These are phyloP conservation scores for Termitomyces sp. DNA, from an alignment of 768 basidiomycete species.

Conservation along the genomic window DNA sequence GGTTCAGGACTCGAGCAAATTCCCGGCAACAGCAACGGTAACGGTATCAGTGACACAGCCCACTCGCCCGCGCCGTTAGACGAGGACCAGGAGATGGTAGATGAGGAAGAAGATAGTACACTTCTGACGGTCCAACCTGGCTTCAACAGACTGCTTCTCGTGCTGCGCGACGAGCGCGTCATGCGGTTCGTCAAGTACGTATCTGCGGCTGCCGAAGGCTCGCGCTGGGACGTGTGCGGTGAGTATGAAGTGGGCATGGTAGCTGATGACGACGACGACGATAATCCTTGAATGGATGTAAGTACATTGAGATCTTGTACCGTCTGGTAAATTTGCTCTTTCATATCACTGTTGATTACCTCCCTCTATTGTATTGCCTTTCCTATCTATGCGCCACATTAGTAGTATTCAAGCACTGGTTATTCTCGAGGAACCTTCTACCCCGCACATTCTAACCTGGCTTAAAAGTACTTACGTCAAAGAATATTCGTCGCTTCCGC, in stretches of 20 bases:
- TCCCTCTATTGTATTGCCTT: neutral
- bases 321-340: neutral
- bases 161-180: conserved; percentile 88
- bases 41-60: neutral
- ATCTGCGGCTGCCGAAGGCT: conserved; percentile 82
- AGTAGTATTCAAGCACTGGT: neutral
- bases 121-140: conserved; percentile 83
- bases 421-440: neutral
- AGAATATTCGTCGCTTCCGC: neutral
- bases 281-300: neutral
- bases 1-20: conserved; percentile 5
- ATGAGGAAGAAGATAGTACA: conserved; percentile 69
- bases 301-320: neutral
- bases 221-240: conserved; percentile 88
- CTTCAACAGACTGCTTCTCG: conserved; percentile 85
- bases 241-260: conserved; percentile 90
- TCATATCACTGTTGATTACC: neutral
- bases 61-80: conserved; percentile 19
- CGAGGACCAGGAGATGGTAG: conserved; percentile 39
- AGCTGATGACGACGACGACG: conserved; percentile 40
- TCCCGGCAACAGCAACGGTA: neutral
- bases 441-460: neutral
- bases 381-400: conserved; percentile 1
- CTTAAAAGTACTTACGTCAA: neutral
- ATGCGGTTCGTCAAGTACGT: conserved; percentile 97